Conservation (phyloP, 768 basidiomycete genomes). For the Hygrophoropsis aurantiaca region DNA sequence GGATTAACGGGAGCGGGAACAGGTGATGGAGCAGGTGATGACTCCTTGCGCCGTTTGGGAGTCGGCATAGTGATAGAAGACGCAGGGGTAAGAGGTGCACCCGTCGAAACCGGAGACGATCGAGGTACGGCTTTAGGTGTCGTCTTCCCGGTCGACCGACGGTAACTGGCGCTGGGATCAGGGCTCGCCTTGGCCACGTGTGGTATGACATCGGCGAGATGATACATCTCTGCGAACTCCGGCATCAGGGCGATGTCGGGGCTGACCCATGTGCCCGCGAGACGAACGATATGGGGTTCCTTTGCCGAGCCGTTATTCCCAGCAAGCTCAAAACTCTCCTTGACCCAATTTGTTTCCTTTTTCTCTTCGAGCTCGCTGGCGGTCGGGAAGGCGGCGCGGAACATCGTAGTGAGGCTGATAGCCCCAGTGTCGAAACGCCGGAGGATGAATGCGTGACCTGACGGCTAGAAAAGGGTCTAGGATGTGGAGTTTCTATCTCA, state of each 20-base stretch:
- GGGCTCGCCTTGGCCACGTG: conserved; percentile 71
- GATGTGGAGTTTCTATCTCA: conserved; percentile 10
- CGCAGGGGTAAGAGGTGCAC: conserved; percentile 32
- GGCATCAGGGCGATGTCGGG: conserved; percentile 57
- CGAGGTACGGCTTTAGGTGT: conserved; percentile 27
- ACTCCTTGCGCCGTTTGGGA: conserved; percentile 68
- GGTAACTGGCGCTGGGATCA: conserved; percentile 76
- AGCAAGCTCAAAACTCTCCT: conserved; percentile 68
- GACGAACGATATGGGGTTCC: conserved; percentile 60
- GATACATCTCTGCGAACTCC: conserved; percentile 64
- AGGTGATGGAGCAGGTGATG: conserved; percentile 38
- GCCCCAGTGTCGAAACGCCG: conserved; percentile 92
- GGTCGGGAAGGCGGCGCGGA: conserved; percentile 88
- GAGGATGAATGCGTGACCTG: conserved; percentile 90
- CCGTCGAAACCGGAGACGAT: conserved; percentile 28
- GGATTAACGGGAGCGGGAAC: conserved; percentile 11
- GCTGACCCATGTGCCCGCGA: conserved; percentile 89
- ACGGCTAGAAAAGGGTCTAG: conserved; percentile 44
- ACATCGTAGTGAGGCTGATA: conserved; percentile 93
- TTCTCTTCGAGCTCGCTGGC: conserved; percentile 78
- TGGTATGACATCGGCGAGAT: conserved; percentile 57
- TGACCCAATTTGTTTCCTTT: conserved; percentile 81
- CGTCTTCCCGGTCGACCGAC: conserved; percentile 52
- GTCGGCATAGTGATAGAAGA: conserved; percentile 41
- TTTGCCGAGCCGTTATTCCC: conserved; percentile 76